phyloP scores from a whole-genome alignment of 306 rosid genomes.

The Pterocarpus macrocarpus region DNA sequence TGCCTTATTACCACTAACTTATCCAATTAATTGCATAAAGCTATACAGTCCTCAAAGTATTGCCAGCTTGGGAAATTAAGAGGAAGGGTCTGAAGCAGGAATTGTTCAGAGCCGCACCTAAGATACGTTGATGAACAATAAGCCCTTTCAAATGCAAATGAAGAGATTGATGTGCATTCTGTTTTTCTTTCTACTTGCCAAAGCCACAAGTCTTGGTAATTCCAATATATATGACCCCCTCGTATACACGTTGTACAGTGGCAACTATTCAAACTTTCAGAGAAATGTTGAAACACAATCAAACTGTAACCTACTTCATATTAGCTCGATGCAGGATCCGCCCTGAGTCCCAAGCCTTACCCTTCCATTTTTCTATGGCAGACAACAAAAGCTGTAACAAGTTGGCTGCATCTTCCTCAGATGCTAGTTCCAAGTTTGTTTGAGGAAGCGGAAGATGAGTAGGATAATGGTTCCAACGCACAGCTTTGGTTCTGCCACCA shows the following conservation, averaged over 20 bases:
- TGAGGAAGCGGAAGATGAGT: slow-evolving; percentile 83
- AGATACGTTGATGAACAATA: not conserved
- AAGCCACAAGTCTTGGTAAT: slow-evolving; percentile 4
- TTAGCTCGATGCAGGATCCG: slow-evolving; percentile 76
- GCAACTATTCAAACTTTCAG: slow-evolving; percentile 26
- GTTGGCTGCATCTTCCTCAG: slow-evolving; percentile 66
- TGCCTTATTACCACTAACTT: no score
- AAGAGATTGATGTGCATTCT: not conserved
- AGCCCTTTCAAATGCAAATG: slow-evolving; percentile 5
- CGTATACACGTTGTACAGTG: not conserved
- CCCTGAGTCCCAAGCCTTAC: slow-evolving; percentile 75
- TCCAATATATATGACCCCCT: slow-evolving; percentile 1
- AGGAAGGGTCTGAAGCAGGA: not conserved
- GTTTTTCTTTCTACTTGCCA: not conserved
- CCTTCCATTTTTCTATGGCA: slow-evolving; percentile 68
- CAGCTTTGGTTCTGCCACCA: slow-evolving; percentile 56
- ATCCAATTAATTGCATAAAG: not conserved
- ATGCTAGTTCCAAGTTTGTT: slow-evolving; percentile 75
- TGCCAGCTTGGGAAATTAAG: not conserved
- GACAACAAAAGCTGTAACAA: slow-evolving; percentile 67
- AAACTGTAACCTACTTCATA: slow-evolving; percentile 50
- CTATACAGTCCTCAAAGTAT: not conserved
- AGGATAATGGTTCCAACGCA: slow-evolving; percentile 69
- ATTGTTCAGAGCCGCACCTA: not conserved
- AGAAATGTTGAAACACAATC: not conserved